A percentile compares a stretch with the other conserved stretches of the same genome.
phyloP scores from a whole-genome alignment of 495 filamentous ascomycete species.

The Aspergillus leporis region DNA sequence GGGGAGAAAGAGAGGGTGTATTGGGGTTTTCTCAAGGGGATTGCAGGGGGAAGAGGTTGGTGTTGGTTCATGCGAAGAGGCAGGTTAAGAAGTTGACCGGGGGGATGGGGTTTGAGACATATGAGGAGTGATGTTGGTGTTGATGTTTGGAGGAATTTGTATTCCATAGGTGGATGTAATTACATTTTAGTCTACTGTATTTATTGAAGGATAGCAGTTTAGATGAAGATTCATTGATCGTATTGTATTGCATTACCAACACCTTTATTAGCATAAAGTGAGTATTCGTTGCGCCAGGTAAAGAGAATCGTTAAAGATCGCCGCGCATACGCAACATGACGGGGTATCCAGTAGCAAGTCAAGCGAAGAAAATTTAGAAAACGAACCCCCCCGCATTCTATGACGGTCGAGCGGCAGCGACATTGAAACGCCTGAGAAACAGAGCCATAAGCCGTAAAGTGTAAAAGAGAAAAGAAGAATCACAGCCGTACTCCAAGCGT shows the following conservation, averaged over 20 bases:
- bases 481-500: conserved; percentile 31
- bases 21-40: too few species aligned
- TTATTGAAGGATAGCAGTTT: too few species aligned
- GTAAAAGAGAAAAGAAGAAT: conserved; percentile 7
- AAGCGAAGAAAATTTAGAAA: conserved; percentile 18
- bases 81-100: conserved; percentile 68
- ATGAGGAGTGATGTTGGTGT: background rate
- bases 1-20: too few species aligned
- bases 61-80: conserved; percentile 74
- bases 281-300: conserved; percentile 14
- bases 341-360: conserved; percentile 40
- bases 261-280: conserved; percentile 14
- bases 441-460: conserved; percentile 11
- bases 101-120: conserved; percentile 27
- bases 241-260: conserved; percentile 12
- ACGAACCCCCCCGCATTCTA: conserved; percentile 13
- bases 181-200: background rate
- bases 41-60: conserved; percentile 63
- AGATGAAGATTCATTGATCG: background rate
- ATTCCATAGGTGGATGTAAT: too few species aligned
- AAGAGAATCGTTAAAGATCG: conserved; percentile 19
- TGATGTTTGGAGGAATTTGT: too few species aligned
- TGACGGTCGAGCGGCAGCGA: conserved; percentile 14
- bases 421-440: conserved; percentile 9
- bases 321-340: conserved; percentile 28